These are phyloP conservation scores for Fusarium pseudograminearum DNA, from an alignment of 2,329 filamentous ascomycete species.

Conservation along the genomic window DNA sequence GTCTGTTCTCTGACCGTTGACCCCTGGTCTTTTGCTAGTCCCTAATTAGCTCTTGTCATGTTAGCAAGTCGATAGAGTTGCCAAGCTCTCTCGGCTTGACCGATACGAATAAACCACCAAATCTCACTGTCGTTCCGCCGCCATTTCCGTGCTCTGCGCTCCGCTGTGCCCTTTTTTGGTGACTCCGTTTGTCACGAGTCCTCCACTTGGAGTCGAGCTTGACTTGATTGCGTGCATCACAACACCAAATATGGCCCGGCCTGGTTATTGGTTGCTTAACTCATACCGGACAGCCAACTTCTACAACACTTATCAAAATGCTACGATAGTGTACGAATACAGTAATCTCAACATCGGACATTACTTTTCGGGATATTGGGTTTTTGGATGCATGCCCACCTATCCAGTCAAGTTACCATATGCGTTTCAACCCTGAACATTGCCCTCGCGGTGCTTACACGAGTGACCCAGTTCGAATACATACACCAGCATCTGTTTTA, in stretches of 20 bases:
- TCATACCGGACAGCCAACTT: conserved; percentile 5
- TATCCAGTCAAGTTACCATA: background rate
- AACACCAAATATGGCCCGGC: conserved; percentile 7
- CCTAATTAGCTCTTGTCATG: conserved; percentile 33
- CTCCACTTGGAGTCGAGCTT: conserved; percentile 25
- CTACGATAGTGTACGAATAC: background rate
- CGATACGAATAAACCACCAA: conserved; percentile 42
- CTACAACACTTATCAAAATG: conserved; percentile 6
- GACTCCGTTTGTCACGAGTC: conserved; percentile 33
- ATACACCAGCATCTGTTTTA: background rate
- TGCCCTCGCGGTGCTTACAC: conserved; percentile 16
- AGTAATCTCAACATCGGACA: conserved; percentile 17
- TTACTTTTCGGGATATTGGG: conserved; percentile 11
- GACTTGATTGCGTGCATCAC: conserved; percentile 26
- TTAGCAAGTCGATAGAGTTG: conserved; percentile 43
- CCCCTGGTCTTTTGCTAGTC: conserved; percentile 10
- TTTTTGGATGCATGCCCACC: conserved; percentile 2
- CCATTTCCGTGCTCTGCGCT: conserved; percentile 37
- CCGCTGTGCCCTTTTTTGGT: conserved; percentile 35
- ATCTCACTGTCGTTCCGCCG: conserved; percentile 35
- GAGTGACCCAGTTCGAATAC: conserved; percentile 24
- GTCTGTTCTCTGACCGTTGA: conserved; percentile 22
- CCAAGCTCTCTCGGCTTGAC: conserved; percentile 46
- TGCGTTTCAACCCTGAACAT: conserved; percentile 4
- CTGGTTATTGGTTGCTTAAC: background rate